Percentiles rank a stretch among this genome's conserved stretches.
Conservation (phyloP, 108 stramenopile genomes). For the Fistulifera pelliculosa region DNA sequence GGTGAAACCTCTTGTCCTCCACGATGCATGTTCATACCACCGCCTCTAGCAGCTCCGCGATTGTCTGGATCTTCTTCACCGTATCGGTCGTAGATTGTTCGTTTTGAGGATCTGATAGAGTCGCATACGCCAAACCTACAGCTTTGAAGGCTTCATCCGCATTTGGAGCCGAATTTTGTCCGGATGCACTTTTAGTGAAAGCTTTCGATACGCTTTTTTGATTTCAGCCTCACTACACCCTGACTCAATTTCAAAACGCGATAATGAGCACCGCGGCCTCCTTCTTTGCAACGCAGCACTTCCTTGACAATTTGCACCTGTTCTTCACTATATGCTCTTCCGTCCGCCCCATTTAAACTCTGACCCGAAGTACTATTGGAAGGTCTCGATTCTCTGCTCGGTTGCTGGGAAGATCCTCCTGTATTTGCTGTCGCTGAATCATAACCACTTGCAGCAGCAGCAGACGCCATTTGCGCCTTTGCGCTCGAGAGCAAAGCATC, state of each 20-base stretch:
- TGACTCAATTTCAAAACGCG: slow-evolving; percentile 57
- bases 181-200: slow-evolving; percentile 84
- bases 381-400: neutral
- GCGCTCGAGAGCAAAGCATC: slow-evolving; percentile 69
- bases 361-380: neutral
- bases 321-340: slow-evolving; percentile 55
- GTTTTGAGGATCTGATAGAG: slow-evolving; percentile 80
- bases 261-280: slow-evolving; percentile 84
- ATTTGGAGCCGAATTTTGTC: slow-evolving; percentile 88
- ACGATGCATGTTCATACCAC: slow-evolving; percentile 38
- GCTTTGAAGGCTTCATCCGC: slow-evolving; percentile 95
- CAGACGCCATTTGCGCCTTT: neutral
- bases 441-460: neutral
- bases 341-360: slow-evolving; percentile 1
- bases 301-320: slow-evolving; percentile 56
- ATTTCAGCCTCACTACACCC: slow-evolving; percentile 59
- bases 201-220: slow-evolving; percentile 86
- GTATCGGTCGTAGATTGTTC: slow-evolving; percentile 79
- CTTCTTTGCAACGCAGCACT: slow-evolving; percentile 57
- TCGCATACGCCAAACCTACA: slow-evolving; percentile 82
- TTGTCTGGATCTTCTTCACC: slow-evolving; percentile 91
- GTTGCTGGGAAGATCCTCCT: neutral
- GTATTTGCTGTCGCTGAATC: slow-evolving; percentile 2
- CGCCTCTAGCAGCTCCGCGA: slow-evolving; percentile 57
- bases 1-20: slow-evolving; percentile 72